These are phyloP conservation scores for Parathielavia appendiculata DNA, from an alignment of 495 filamentous ascomycete species.

Conservation along the genomic window DNA sequence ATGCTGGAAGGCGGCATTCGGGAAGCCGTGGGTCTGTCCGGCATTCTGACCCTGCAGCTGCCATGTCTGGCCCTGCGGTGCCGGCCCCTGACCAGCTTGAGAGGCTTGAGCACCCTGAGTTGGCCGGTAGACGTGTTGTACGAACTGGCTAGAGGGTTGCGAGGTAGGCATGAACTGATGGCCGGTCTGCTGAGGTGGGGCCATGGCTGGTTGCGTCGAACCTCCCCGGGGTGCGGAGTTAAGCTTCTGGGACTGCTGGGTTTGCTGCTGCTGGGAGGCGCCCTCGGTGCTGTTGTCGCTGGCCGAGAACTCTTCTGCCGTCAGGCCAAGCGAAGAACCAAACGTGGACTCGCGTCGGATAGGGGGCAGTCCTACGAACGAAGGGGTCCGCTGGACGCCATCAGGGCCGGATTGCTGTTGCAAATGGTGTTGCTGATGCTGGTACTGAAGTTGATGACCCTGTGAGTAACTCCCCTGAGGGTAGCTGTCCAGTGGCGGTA, in stretches of 20 bases:
- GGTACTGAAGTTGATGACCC: not conserved
- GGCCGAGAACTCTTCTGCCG: conserved; percentile 18
- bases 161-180: conserved; percentile 16
- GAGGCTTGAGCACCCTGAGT: conserved; percentile 17
- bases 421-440: conserved; percentile 18
- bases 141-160: conserved; percentile 15
- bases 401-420: conserved; percentile 17
- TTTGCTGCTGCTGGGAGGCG: conserved; percentile 7
- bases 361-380: conserved; percentile 46
- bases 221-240: not conserved
- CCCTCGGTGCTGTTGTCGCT: conserved; percentile 17
- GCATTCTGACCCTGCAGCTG: conserved; percentile 20
- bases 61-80: conserved; percentile 17
- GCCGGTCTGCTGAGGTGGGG: not conserved
- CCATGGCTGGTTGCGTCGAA: conserved; percentile 7
- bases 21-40: conserved; percentile 14
- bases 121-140: conserved; percentile 30
- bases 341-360: conserved; percentile 51
- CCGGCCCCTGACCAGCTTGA: conserved; percentile 10
- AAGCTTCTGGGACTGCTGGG: conserved; percentile 4
- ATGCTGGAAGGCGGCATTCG: conserved; percentile 8
- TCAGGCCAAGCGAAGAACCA: conserved; percentile 33
- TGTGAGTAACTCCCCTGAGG: conserved; percentile 15
- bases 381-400: conserved; percentile 30
- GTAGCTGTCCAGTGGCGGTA: conserved; percentile 26